These are phyloP conservation scores for Fusarium graminum DNA, from an alignment of 2,329 filamentous ascomycete species.

Conservation along the genomic window DNA sequence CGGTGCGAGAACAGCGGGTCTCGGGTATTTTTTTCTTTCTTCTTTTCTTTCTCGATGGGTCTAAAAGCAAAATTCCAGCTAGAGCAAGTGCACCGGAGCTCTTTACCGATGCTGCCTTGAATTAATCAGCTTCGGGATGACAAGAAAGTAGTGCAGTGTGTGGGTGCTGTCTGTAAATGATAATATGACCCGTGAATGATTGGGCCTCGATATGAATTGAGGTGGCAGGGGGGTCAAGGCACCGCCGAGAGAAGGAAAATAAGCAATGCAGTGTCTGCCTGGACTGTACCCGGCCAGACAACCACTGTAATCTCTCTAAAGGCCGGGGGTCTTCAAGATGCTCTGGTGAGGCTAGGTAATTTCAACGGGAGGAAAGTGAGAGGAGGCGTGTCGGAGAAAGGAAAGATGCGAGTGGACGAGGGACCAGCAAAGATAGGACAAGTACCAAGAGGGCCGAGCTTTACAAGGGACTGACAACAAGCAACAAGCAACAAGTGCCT, in stretches of 20 bases:
- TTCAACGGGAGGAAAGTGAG: conserved; percentile 33
- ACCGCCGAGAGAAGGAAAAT: conserved; percentile 36
- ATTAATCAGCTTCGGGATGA: conserved; percentile 43
- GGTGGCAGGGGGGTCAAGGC: conserved; percentile 38
- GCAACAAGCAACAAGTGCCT: conserved; percentile 24
- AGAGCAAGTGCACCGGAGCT: conserved; percentile 28
- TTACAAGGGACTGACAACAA: conserved; percentile 35
- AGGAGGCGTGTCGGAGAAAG: conserved; percentile 40
- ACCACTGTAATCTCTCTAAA: conserved; percentile 40
- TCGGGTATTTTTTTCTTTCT: not conserved
- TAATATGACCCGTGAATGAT: conserved; percentile 42
- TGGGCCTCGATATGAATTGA: conserved; percentile 38
- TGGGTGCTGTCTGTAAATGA: conserved; percentile 42
- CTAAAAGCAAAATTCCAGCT: conserved; percentile 30
- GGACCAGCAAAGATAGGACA: conserved; percentile 34
- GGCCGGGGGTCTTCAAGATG: conserved; percentile 33
- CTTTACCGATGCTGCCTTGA: conserved; percentile 40
- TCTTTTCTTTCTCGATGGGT: conserved; percentile 23
- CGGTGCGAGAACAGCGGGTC: conserved; percentile 28
- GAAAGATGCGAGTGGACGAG: conserved; percentile 36
- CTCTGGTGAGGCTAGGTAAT: conserved; percentile 34
- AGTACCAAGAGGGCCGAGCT: conserved; percentile 32
- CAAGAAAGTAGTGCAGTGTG: conserved; percentile 33
- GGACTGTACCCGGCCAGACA: conserved; percentile 38
- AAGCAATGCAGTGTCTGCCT: conserved; percentile 41